phyloP scores from a whole-genome alignment of 768 basidiomycete species.

The Boletus patriciae region DNA sequence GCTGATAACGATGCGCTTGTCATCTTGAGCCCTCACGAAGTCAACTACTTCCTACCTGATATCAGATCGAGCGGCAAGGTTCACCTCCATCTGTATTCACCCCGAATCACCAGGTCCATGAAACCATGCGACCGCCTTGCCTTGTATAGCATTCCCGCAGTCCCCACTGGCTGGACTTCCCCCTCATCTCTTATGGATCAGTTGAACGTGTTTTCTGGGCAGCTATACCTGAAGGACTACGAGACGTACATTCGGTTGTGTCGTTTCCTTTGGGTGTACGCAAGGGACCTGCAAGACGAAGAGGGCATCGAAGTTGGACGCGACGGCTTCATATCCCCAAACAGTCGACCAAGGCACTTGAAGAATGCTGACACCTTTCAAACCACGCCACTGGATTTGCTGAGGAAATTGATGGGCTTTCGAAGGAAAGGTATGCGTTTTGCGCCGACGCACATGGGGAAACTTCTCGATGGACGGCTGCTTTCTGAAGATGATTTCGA shows the following conservation, averaged over 20 bases:
- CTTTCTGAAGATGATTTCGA: constrained; percentile 19
- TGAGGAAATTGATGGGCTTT: constrained; percentile 21
- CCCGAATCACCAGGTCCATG: constrained; percentile 36
- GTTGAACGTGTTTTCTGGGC: constrained; percentile 35
- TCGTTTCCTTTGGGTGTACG: constrained; percentile 27
- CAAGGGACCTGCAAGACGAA: constrained; percentile 13
- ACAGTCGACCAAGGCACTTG: constrained; percentile 10
- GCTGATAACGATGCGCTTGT: constrained; percentile 26
- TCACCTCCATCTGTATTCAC: constrained; percentile 45
- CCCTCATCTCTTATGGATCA: constrained; percentile 9
- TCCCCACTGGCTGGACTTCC: background rate
- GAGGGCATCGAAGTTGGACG: constrained; percentile 3
- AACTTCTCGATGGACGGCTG: constrained; percentile 33
- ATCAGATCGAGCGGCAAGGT: constrained; percentile 37
- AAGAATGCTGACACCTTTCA: constrained; percentile 28
- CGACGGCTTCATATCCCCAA: constrained; percentile 25
- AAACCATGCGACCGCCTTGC: constrained; percentile 37
- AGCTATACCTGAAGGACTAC: constrained; percentile 32
- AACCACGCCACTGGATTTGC: constrained; percentile 35
- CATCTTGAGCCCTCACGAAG: constrained; percentile 45
- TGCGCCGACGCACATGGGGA: constrained; percentile 42
- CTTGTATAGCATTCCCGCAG: constrained; percentile 10
- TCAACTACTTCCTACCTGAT: constrained; percentile 36
- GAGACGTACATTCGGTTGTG: constrained; percentile 30
- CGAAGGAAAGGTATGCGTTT: constrained; percentile 44